Evolutionary conservation across 2,329 filamentous ascomycete genomes (phyloP).

Genomic region (Monilinia laxa): DNA sequence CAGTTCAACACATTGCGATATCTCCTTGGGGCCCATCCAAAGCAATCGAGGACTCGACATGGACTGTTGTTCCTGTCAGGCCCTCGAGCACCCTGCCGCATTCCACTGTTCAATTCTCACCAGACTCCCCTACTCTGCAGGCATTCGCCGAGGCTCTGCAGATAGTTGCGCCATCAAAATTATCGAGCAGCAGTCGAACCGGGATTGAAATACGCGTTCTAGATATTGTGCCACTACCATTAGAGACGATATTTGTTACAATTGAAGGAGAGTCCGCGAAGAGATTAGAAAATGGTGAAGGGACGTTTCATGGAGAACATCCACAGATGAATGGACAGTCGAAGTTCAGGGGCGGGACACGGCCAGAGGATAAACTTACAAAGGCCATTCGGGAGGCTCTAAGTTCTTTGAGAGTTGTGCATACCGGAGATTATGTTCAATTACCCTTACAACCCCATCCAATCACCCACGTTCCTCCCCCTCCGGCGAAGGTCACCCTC

Average conservation of each 20-base stretch:
- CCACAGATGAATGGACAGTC: slow-evolving; percentile 46
- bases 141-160: slow-evolving; percentile 74
- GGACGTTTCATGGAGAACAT: slow-evolving; percentile 71
- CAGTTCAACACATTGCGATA: slow-evolving; percentile 65
- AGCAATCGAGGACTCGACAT: slow-evolving; percentile 61
- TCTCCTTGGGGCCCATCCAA: slow-evolving; percentile 68
- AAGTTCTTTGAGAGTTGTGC: slow-evolving; percentile 70
- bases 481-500: slow-evolving; percentile 83
- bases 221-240: slow-evolving; percentile 73
- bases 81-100: slow-evolving; percentile 64
- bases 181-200: slow-evolving; percentile 68
- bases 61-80: slow-evolving; percentile 81
- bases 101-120: slow-evolving; percentile 77
- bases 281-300: slow-evolving; percentile 79
- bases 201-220: slow-evolving; percentile 82
- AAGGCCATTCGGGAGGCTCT: slow-evolving; percentile 73
- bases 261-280: slow-evolving; percentile 78
- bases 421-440: slow-evolving; percentile 75
- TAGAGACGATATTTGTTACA: slow-evolving; percentile 85
- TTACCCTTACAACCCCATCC: slow-evolving; percentile 81
- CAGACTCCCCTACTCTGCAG: slow-evolving; percentile 71
- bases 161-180: slow-evolving; percentile 71
- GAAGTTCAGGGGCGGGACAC: slow-evolving; percentile 40
- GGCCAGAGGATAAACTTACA: slow-evolving; percentile 58
- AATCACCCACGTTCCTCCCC: slow-evolving; percentile 79